phyloP scores from a whole-genome alignment of 2,329 filamentous ascomycete genomes.

The Trichoderma sp. region DNA sequence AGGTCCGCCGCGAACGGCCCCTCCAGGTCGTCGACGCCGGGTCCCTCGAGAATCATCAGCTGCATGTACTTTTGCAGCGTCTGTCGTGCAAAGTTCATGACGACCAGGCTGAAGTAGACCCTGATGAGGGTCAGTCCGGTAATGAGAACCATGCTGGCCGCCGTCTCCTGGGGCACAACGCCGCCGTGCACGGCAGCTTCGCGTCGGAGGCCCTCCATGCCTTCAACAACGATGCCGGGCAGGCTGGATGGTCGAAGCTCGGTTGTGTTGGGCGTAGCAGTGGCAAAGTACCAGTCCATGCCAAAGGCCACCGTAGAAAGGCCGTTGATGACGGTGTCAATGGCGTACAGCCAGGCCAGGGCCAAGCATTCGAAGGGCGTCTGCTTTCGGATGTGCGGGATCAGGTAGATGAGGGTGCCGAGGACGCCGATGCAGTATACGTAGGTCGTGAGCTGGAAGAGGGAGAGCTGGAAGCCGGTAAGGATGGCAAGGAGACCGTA shows the following conservation, averaged over 20 bases:
- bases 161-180: constrained; percentile 59
- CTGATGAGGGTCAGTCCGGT: constrained; percentile 72
- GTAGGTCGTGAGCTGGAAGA: constrained; percentile 87
- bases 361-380: constrained; percentile 77
- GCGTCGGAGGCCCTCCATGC: constrained; percentile 40
- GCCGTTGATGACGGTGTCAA: constrained; percentile 81
- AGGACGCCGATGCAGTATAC: constrained; percentile 79
- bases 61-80: constrained; percentile 68
- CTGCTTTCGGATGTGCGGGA: constrained; percentile 78
- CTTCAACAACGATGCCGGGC: constrained; percentile 38
- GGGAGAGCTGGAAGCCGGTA: constrained; percentile 81
- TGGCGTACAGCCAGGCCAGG: constrained; percentile 80
- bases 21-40: constrained; percentile 52
- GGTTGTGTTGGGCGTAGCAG: constrained; percentile 51
- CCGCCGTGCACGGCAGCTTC: constrained; percentile 42
- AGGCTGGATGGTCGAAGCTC: constrained; percentile 34
- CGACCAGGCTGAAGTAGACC: constrained; percentile 80
- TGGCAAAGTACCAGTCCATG: constrained; percentile 79
- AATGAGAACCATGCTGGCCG: constrained; percentile 77
- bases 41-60: constrained; percentile 51
- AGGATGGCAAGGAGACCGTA: constrained; percentile 88
- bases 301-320: constrained; percentile 82
- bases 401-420: constrained; percentile 66
- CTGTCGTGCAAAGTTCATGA: constrained; percentile 79
- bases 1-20: constrained; percentile 70